phyloP scores from a whole-genome alignment of 176 grass and related monocot genomes.

The Triticum aestivum region DNA sequence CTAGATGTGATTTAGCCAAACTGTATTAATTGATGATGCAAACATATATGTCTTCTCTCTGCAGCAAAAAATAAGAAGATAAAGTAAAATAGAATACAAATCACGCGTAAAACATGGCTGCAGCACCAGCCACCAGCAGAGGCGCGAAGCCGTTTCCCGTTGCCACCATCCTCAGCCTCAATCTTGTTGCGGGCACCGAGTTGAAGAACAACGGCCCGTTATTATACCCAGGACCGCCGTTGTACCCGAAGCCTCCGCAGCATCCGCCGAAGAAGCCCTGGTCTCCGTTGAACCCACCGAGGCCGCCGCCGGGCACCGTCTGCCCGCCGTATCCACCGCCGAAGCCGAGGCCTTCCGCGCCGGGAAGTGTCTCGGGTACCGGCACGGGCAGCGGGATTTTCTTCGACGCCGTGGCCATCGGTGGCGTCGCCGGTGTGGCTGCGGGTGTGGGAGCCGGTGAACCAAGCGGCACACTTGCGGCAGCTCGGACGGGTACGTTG shows the following conservation, averaged over 20 bases:
- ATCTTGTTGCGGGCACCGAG: neutral
- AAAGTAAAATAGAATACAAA: neutral
- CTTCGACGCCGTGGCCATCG: neutral
- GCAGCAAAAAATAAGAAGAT: neutral
- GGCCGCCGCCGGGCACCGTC: neutral
- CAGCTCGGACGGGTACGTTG: neutral
- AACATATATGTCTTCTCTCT: neutral
- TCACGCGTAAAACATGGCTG: neutral
- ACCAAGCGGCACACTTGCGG: neutral
- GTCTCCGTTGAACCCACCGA: constrained; percentile 34
- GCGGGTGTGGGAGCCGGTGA: neutral
- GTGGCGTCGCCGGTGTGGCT: neutral
- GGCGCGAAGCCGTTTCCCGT: neutral
- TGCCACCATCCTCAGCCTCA: neutral
- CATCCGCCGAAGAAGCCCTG: neutral
- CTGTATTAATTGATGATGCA: neutral
- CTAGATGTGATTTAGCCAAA: too few species aligned
- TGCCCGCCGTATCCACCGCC: constrained; percentile 7
- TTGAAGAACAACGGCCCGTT: constrained; percentile 26
- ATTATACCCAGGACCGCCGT: constrained; percentile 1
- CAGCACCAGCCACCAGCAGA: neutral
- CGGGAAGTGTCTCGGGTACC: neutral
- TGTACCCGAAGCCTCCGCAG: constrained; percentile 12
- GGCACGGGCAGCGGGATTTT: constrained; percentile 9
- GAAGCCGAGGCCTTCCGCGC: neutral